Evolutionary conservation across 306 rosid genomes (phyloP).

Genomic region (Cucumis melo): DNA sequence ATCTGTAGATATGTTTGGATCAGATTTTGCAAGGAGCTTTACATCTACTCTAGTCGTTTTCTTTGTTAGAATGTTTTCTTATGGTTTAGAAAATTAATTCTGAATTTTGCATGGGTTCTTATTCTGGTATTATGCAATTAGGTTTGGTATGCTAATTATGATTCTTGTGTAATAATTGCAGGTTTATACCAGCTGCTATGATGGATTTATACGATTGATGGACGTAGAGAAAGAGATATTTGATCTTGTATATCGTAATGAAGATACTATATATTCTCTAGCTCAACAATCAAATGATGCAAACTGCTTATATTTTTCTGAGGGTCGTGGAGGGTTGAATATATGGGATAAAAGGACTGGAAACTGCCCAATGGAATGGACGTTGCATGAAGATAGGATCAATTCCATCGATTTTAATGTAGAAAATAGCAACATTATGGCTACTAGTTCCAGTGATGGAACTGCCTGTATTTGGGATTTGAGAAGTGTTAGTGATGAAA

Average conservation of each 20-base stretch:
- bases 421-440: conserved; percentile 39
- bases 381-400: conserved; percentile 52
- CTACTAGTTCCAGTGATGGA: conserved; percentile 76
- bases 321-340: conserved; percentile 52
- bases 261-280: conserved; percentile 33
- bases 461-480: conserved; percentile 91
- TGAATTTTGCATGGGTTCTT: neutral
- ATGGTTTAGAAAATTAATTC: neutral
- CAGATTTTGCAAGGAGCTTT: neutral
- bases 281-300: conserved; percentile 39
- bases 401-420: conserved; percentile 56
- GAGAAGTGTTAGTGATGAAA: conserved; percentile 28
- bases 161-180: conserved; percentile 15
- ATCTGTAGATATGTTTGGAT: neutral
- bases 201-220: conserved; percentile 60
- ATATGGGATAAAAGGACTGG: conserved; percentile 61
- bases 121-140: neutral
- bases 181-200: conserved; percentile 68
- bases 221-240: conserved; percentile 82
- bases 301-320: conserved; percentile 54
- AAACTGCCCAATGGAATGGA: conserved; percentile 33
- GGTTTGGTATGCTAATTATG: neutral
- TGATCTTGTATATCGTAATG: conserved; percentile 42
- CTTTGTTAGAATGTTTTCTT: neutral
- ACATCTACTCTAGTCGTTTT: neutral